Evolutionary conservation across 2,329 filamentous ascomycete genomes (phyloP).

Genomic region (Triangularia setosa): DNA sequence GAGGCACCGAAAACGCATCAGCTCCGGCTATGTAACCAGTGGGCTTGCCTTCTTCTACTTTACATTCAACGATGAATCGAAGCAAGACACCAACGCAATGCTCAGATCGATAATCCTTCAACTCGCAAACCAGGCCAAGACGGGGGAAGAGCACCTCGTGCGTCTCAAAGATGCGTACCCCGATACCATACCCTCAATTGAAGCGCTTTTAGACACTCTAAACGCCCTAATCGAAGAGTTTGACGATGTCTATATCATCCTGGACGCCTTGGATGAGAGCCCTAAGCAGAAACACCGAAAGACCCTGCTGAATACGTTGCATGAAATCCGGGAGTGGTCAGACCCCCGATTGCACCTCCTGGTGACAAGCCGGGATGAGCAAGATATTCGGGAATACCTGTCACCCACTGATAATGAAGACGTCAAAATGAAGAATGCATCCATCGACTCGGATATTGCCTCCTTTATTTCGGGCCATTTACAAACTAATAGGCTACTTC

Average conservation of each 20-base stretch:
- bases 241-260: slow-evolving; percentile 32
- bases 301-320: slow-evolving; percentile 27
- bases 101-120: slow-evolving; percentile 34
- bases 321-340: slow-evolving; percentile 25
- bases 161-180: slow-evolving; percentile 20
- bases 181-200: slow-evolving; percentile 19
- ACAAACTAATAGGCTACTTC: slow-evolving; percentile 22
- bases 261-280: slow-evolving; percentile 39
- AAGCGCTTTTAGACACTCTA: slow-evolving; percentile 25
- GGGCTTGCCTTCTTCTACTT: slow-evolving; percentile 40
- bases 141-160: slow-evolving; percentile 18
- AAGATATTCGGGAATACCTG: slow-evolving; percentile 29
- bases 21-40: slow-evolving; percentile 27
- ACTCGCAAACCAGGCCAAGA: slow-evolving; percentile 29
- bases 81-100: slow-evolving; percentile 32
- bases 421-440: slow-evolving; percentile 21
- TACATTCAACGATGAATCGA: slow-evolving; percentile 34
- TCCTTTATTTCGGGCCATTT: slow-evolving; percentile 28
- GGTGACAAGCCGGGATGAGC: slow-evolving; percentile 34
- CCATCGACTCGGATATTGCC: slow-evolving; percentile 28
- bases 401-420: slow-evolving; percentile 16
- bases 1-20: slow-evolving; percentile 16
- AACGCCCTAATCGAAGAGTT: slow-evolving; percentile 27
- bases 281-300: slow-evolving; percentile 26
- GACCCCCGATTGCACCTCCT: slow-evolving; percentile 29